phyloP scores from a whole-genome alignment of 257 asterid genomes.

The Linderniella brevidens region DNA sequence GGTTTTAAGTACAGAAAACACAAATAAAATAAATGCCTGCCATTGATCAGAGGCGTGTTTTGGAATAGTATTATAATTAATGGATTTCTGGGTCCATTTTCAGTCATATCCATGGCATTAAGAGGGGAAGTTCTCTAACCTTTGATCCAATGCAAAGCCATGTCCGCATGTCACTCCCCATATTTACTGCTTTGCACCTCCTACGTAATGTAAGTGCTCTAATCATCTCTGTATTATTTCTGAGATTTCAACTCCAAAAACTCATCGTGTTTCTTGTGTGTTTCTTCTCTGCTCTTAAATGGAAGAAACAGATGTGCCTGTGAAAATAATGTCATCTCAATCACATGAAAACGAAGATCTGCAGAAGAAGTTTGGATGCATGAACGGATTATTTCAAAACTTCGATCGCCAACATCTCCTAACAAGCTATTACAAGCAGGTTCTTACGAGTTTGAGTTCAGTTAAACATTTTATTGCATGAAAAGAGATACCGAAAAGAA shows the following conservation, averaged over 20 bases:
- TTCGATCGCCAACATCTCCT: conserved; percentile 69
- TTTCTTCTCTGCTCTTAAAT: conserved; percentile 9
- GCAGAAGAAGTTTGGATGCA: conserved; percentile 82
- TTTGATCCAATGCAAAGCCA: no score
- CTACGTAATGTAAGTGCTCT: no score
- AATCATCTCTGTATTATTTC: no score
- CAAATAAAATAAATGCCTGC: conserved; percentile 11
- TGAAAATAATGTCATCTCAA: conserved; percentile 27
- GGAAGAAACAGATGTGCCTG: conserved; percentile 28
- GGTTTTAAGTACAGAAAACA: not conserved
- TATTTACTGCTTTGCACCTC: not conserved
- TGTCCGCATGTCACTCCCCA: no score
- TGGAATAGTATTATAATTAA: conserved; percentile 7
- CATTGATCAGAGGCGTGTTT: conserved; percentile 10
- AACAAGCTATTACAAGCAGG: conserved; percentile 43
- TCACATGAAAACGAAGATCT: conserved; percentile 37
- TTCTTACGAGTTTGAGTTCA: no score
- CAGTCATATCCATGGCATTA: no score
- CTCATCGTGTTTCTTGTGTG: not conserved
- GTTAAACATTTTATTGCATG: not conserved
- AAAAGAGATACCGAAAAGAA: no score
- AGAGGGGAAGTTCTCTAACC: no score
- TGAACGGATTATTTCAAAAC: conserved; percentile 80
- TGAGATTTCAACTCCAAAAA: no score
- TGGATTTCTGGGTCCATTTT: no score